These are phyloP conservation scores for Gnaphalium uliginosum DNA, from an alignment of 129 eudicot species.

Conservation along the genomic window DNA sequence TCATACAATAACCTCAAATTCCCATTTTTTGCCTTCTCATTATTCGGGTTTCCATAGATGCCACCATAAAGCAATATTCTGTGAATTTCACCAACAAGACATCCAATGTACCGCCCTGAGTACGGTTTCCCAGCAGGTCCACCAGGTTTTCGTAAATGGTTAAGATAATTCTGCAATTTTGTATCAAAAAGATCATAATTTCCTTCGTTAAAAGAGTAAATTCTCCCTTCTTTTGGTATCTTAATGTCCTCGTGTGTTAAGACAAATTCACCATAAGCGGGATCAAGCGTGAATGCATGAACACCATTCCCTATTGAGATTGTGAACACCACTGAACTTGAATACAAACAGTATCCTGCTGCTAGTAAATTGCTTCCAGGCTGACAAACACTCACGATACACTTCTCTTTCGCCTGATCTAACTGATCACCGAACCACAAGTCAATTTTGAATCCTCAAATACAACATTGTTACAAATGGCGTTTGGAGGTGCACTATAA, in stretches of 20 bases:
- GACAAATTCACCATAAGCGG: constrained; percentile 84
- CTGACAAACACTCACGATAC: constrained; percentile 83
- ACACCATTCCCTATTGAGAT: constrained; percentile 84
- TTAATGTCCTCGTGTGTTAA: constrained; percentile 75
- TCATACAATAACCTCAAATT: constrained; percentile 91
- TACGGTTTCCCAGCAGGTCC: constrained; percentile 86
- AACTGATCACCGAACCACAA: constrained; percentile 37
- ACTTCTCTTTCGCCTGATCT: constrained; percentile 65
- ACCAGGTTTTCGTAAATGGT: constrained; percentile 70
- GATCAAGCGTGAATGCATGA: constrained; percentile 74
- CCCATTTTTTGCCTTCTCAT: constrained; percentile 70
- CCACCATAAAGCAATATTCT: constrained; percentile 86
- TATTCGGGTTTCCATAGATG: constrained; percentile 79
- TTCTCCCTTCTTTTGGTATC: constrained; percentile 76
- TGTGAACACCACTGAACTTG: constrained; percentile 84
- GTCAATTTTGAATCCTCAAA: background rate
- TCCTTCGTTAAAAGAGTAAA: constrained; percentile 92
- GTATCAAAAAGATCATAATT: constrained; percentile 75
- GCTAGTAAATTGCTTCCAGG: constrained; percentile 90
- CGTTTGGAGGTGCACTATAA: background rate
- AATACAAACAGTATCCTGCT: constrained; percentile 92
- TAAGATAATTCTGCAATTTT: constrained; percentile 70
- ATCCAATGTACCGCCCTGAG: constrained; percentile 87
- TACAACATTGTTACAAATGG: background rate
- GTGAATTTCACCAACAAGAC: constrained; percentile 92